phyloP scores from a whole-genome alignment of 495 filamentous ascomycete genomes.

The Glonium stellatum region DNA sequence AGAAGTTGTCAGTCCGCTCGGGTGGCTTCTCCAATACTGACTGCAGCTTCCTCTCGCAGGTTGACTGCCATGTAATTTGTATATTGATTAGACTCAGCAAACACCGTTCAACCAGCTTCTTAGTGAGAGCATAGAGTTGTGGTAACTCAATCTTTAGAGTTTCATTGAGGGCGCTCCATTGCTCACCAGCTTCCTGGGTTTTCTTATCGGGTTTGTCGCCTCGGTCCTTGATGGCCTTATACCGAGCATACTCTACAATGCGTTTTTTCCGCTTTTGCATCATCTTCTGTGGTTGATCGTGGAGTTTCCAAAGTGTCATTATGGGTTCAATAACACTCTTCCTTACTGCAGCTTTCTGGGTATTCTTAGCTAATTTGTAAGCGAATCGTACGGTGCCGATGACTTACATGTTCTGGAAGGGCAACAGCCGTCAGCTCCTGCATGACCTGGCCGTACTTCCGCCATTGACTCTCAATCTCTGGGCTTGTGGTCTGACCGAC shows the following conservation, averaged over 20 bases:
- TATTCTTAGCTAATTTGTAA: constrained; percentile 8
- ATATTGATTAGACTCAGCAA: constrained; percentile 74
- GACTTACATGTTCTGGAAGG: constrained; percentile 78
- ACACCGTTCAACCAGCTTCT: constrained; percentile 70
- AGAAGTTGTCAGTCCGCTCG: constrained; percentile 56
- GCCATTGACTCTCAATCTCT: constrained; percentile 88
- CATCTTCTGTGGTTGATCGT: constrained; percentile 65
- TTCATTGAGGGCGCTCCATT: constrained; percentile 84
- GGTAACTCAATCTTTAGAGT: constrained; percentile 89
- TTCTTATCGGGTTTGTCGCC: constrained; percentile 79
- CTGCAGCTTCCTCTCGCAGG: constrained; percentile 73
- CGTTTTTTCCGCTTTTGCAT: constrained; percentile 92
- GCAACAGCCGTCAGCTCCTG: constrained; percentile 70
- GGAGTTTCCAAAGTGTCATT: constrained; percentile 67
- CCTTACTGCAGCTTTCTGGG: constrained; percentile 63
- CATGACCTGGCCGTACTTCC: constrained; percentile 70
- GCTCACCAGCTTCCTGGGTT: constrained; percentile 70
- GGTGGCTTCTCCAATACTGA: constrained; percentile 62
- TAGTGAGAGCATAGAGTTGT: constrained; percentile 70
- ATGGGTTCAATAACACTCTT: constrained; percentile 85
- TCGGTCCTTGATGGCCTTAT: constrained; percentile 64
- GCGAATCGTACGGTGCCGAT: not conserved
- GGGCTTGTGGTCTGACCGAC: constrained; percentile 56
- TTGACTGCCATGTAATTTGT: constrained; percentile 69
- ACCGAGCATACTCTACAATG: constrained; percentile 78